Evolutionary conservation across 768 basidiomycete species (phyloP).

Genomic region (Leccinum imitatum): DNA sequence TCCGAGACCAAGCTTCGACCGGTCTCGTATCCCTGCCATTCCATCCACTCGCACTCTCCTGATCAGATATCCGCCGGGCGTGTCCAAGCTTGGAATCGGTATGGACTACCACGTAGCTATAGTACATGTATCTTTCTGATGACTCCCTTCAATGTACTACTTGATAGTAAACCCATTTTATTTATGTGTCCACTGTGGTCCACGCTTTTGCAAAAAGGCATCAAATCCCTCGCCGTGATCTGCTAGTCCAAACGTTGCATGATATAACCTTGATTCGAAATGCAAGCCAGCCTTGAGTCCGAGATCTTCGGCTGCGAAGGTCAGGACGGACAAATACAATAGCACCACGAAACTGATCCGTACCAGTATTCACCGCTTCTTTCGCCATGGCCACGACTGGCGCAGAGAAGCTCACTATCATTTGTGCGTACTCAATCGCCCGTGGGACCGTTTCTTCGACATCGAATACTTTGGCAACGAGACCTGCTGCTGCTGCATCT

Average conservation of each 20-base stretch:
- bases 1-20: neutral
- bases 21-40: neutral
- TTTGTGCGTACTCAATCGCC: constrained; percentile 41
- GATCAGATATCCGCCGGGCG: neutral
- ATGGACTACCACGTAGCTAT: no score
- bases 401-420: constrained; percentile 33
- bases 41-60: neutral
- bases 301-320: constrained; percentile 43
- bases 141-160: neutral
- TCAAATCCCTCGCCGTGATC: constrained; percentile 49
- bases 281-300: constrained; percentile 44
- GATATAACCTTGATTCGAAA: constrained; percentile 50
- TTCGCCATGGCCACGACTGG: constrained; percentile 42
- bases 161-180: constrained; percentile 17
- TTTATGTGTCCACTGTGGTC: constrained; percentile 42
- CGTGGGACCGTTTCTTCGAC: constrained; percentile 40
- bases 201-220: constrained; percentile 49
- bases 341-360: neutral
- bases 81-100: neutral
- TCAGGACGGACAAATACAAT: neutral
- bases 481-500: constrained; percentile 46
- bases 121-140: neutral
- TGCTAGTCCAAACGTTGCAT: constrained; percentile 48
- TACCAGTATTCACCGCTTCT: constrained; percentile 50
- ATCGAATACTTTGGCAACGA: constrained; percentile 46